phyloP scores from a whole-genome alignment of 805 yeast species.

The Ogataea paradorogensis region DNA sequence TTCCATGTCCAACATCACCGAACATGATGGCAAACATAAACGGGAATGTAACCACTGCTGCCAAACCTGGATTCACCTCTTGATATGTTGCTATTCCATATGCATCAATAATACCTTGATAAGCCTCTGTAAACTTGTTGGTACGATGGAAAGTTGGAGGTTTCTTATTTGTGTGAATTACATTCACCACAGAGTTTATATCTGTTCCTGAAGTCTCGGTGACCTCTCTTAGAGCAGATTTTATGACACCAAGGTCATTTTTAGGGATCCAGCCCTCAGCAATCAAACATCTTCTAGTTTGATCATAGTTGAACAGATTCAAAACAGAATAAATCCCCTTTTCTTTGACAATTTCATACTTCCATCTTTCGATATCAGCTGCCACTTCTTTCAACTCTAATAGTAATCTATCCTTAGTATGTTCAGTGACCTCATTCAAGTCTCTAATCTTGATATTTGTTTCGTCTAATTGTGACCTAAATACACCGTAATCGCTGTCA shows the following conservation, averaged over 20 bases:
- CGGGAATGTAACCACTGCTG: conserved; percentile 73
- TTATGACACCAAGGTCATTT: conserved; percentile 65
- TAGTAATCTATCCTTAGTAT: conserved; percentile 64
- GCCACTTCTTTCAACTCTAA: conserved; percentile 80
- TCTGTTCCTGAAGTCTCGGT: conserved; percentile 47
- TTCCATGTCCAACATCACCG: conserved; percentile 81
- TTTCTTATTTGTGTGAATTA: conserved; percentile 58
- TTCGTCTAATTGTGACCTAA: conserved; percentile 49
- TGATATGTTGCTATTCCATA: conserved; percentile 74
- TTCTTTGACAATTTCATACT: conserved; percentile 66
- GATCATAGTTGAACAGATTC: conserved; percentile 78
- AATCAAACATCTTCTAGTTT: conserved; percentile 76
- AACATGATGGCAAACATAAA: conserved; percentile 84
- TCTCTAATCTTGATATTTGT: conserved; percentile 43
- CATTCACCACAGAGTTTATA: conserved; percentile 54
- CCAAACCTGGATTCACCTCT: conserved; percentile 73
- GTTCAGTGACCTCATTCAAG: conserved; percentile 49
- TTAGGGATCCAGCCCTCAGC: conserved; percentile 98
- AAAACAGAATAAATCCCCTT: conserved; percentile 76
- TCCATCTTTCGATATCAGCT: conserved; percentile 73
- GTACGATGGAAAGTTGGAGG: conserved; percentile 73
- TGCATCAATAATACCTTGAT: conserved; percentile 72
- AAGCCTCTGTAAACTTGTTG: conserved; percentile 66
- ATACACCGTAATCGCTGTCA: conserved; percentile 38
- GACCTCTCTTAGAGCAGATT: conserved; percentile 60